Conservation (phyloP, 2,329 filamentous ascomycete genomes). For the Ascochyta koolunga region DNA sequence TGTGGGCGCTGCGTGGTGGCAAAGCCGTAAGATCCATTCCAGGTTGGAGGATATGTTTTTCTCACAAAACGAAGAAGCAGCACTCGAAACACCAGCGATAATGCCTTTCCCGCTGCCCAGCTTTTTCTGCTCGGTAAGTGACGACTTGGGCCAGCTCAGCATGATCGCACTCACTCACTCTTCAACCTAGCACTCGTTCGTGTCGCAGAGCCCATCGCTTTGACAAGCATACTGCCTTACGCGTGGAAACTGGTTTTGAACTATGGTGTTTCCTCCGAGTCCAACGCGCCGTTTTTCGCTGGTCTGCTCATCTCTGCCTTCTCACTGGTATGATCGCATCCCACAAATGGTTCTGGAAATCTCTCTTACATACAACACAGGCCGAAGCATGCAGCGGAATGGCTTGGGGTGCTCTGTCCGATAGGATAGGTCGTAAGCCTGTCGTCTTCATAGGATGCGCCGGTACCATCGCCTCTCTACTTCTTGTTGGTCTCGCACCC, state of each 20-base stretch:
- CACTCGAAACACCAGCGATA: constrained; percentile 66
- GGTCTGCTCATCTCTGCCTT: constrained; percentile 90
- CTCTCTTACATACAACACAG: not conserved
- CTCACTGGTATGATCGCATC: constrained; percentile 59
- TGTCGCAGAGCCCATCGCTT: constrained; percentile 87
- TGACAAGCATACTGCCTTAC: constrained; percentile 94
- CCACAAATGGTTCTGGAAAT: not conserved
- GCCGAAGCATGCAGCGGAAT: constrained; percentile 87
- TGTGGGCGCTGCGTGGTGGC: constrained; percentile 28
- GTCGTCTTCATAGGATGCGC: constrained; percentile 60
- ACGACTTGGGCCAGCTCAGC: not conserved
- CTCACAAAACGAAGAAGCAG: constrained; percentile 64
- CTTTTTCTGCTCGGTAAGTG: constrained; percentile 81
- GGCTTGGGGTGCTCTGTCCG: constrained; percentile 52
- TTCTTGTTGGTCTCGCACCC: constrained; percentile 80
- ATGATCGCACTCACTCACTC: constrained; percentile 9
- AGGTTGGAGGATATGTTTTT: constrained; percentile 59
- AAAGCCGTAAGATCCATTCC: constrained; percentile 59
- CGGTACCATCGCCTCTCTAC: constrained; percentile 81
- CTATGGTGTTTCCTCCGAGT: constrained; percentile 43
- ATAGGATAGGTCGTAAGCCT: constrained; percentile 49
- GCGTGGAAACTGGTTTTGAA: constrained; percentile 50
- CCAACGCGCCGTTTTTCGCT: constrained; percentile 78
- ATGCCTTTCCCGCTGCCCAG: constrained; percentile 81
- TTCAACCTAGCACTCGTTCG: constrained; percentile 76